Base-by-base conservation (phyloP, 2,329 filamentous ascomycete genomes). In the Cordyceps cicadae region DNA sequence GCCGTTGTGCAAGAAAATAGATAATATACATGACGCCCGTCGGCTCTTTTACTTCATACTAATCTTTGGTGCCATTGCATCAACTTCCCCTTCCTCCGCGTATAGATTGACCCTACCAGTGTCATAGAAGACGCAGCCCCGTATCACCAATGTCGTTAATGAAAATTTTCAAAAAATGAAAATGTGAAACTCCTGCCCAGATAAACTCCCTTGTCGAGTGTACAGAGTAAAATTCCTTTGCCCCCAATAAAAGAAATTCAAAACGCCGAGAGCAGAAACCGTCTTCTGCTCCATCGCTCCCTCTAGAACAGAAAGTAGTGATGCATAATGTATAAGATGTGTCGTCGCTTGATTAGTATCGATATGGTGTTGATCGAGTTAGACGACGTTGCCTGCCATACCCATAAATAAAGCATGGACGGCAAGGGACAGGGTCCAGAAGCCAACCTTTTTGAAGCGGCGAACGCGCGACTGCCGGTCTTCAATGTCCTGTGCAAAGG, bases 351-450 rank as follows among this genome's bases (percentile, higher is more conserved):
- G 21, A 14, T 11, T 17, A 34, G 39, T 50, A 21, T 34, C 39
- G 15, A 43, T 5, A 15, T 15, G 39, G 15, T 43, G 39, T 7
- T 15, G 39, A 17, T 6, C 34, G 34, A 37, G 39, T 43, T 43
- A 85, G 55, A 86, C 80, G 63, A 87, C 77, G 65, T 92, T 94
- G 17, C 93, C 93, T 5, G 92, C 93, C 80, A 97, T 89, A 11
- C 94, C 94, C 77, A 97, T 88, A 70, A 97, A 94, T 41, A 99
- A 82, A 3, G 93, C 94, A 71, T 99, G 94, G 8, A 93, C 89
- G 7, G 93, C 90, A 61, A 99, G 78, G 67, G 93, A 92, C 60
- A 97, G 80, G 3, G 92, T 96, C 94, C 94, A 99, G 68, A 97
- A 87, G 37, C 94, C 94, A 32, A 96, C 94, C 75, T 97, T 96